These are phyloP conservation scores for Trichoderma sp. DNA, from an alignment of 2,329 filamentous ascomycete species.

Conservation along the genomic window DNA sequence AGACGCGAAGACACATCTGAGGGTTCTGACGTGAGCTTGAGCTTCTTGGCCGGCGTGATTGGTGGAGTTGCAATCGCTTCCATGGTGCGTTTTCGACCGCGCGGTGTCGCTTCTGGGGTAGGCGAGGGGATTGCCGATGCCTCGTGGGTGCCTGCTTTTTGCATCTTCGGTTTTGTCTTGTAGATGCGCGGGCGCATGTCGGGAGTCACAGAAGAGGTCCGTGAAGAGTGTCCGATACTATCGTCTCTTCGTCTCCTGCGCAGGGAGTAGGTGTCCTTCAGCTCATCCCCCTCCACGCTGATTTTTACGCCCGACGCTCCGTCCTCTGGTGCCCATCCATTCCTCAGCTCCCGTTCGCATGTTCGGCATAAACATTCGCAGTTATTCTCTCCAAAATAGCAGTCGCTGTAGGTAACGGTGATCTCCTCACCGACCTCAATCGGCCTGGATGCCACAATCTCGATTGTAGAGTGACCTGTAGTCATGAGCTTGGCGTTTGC, in stretches of 20 bases:
- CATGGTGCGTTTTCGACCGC: constrained; percentile 46
- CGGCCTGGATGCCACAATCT: constrained; percentile 80
- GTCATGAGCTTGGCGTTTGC: constrained; percentile 89
- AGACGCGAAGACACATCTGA: constrained; percentile 27
- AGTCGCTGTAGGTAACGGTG: constrained; percentile 92
- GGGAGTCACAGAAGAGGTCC: constrained; percentile 61
- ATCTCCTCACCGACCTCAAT: constrained; percentile 92
- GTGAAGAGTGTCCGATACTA: constrained; percentile 54
- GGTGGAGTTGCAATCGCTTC: constrained; percentile 58
- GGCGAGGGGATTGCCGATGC: constrained; percentile 41
- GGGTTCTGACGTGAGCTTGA: constrained; percentile 43
- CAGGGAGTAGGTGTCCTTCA: constrained; percentile 57
- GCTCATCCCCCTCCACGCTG: constrained; percentile 58
- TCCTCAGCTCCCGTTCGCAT: constrained; percentile 74
- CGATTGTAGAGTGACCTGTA: constrained; percentile 82
- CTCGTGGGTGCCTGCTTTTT: constrained; percentile 41
- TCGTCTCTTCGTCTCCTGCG: constrained; percentile 58
- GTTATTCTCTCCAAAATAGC: constrained; percentile 94
- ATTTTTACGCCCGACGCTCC: constrained; percentile 51
- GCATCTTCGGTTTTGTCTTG: constrained; percentile 45
- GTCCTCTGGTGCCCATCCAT: constrained; percentile 75
- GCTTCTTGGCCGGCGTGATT: constrained; percentile 57
- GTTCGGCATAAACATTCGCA: constrained; percentile 91
- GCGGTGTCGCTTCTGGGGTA: constrained; percentile 35
- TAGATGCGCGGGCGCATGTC: constrained; percentile 57